Base-by-base conservation (phyloP, 192 early-diverging fungal species). In the Coemansia sp. region DNA sequence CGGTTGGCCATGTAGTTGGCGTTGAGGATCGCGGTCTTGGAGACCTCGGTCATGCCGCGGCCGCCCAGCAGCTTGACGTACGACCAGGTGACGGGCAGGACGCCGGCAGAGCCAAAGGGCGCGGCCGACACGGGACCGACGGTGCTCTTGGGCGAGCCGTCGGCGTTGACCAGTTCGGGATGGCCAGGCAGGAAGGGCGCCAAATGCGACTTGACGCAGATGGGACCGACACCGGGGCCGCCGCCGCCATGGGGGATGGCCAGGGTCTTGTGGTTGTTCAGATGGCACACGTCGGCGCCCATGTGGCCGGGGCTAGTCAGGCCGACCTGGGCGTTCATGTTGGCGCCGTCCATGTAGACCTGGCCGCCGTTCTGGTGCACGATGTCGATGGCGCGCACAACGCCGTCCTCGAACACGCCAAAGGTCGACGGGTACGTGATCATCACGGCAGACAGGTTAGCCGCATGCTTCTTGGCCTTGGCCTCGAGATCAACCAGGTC, bases 181-280 rank as follows among this genome's bases (percentile, higher is more conserved):
- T 98, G 93, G 45, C 90, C 90, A 11, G 97, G 97, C 14, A 99
- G 84, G 85, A 91, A 97, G 56, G 94, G 93, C 13, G 84, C 85
- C 61, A 99, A 74, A 73, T 97, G 94, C 23, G 88, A 60, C 82
- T 94, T 93, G 70, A 94, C 94, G 75, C 91, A 92, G 67, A 98
- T 95, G 10, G 95, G 95, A 28, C 96, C 96, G 85, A 99, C 91
- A 60, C 97, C 97, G 11, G 97, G 97, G 46, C 97, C 97, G 77
- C 97, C 97, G 53, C 97, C 97, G 72, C 97, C 97, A 72, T 99
- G 97, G 6, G 97, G 97, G 71, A 99, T 98, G 57, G 90, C 94
- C 83, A 98, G 92, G 20, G 97, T 98, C 89, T 99, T 99, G 89
- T 99, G 97, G 78, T 96, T 84, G 88, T 99, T 99, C 81, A 99